phyloP scores from a whole-genome alignment of 1,139 yeast species.

The Zygosaccharomyces pseudobailii region DNA sequence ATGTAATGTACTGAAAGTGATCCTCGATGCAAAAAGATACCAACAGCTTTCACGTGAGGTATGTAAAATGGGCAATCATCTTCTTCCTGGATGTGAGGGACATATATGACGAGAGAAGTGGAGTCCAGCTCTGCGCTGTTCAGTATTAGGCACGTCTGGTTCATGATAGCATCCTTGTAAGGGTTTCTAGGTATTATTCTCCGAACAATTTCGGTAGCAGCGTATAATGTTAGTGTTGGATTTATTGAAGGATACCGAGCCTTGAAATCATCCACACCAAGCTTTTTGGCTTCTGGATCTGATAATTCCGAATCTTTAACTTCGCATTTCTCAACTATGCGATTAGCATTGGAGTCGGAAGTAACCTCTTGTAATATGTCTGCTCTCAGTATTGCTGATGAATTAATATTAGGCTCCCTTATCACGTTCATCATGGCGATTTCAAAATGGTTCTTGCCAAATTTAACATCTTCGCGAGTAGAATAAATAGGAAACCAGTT shows the following conservation, averaged over 20 bases:
- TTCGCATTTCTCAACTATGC: constrained; percentile 7
- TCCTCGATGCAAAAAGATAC: constrained; percentile 49
- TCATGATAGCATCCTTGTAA: constrained; percentile 71
- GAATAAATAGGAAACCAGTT: constrained; percentile 58
- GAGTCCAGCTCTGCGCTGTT: constrained; percentile 32
- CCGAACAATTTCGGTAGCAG: constrained; percentile 53
- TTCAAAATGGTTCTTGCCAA: constrained; percentile 52
- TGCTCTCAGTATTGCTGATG: constrained; percentile 85
- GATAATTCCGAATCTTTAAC: constrained; percentile 12
- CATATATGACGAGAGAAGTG: constrained; percentile 58
- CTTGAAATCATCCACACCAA: constrained; percentile 50
- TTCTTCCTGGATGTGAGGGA: constrained; percentile 62
- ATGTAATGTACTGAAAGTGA: constrained; percentile 76
- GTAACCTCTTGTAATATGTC: constrained; percentile 63
- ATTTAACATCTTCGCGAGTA: constrained; percentile 33
- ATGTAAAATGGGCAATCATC: constrained; percentile 80
- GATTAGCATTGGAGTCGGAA: constrained; percentile 40
- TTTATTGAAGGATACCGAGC: constrained; percentile 36
- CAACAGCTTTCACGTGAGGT: constrained; percentile 81
- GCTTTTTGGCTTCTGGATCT: constrained; percentile 29
- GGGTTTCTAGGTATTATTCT: constrained; percentile 88
- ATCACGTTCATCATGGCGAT: constrained; percentile 78
- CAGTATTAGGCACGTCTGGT: constrained; percentile 73
- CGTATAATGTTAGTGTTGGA: constrained; percentile 16
- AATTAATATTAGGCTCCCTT: constrained; percentile 83